Base-by-base conservation (phyloP, 2,329 filamentous ascomycete species). In the Fusarium ramigenum region DNA sequence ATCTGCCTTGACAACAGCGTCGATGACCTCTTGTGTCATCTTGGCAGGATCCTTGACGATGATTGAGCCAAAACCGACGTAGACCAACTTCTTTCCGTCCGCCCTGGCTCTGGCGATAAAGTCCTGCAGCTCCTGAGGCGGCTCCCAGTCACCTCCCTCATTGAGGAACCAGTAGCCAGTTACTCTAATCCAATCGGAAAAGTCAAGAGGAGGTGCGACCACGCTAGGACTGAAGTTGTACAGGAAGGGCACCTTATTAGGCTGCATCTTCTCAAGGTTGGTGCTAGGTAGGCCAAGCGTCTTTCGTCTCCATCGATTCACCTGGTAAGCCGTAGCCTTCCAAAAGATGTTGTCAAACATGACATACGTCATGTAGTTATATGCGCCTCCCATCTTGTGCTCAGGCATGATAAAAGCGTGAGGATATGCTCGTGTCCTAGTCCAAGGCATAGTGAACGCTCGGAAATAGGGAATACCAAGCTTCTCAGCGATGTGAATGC, bases 371-470 rank as follows among this genome's bases (percentile, higher is more conserved):
- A 97, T 91, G 80, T 95, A 95, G 80, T 99, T 99, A 85, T 97
- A 98, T 1, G 92, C 92, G 30, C 96, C 96, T 61, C 96, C 96
- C 91, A 97, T 94, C 84, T 97, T 98, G 82, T 93, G 91, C 70
- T 97, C 93, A 4, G 95, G 93, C 70, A 97, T 95, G 32, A 96
- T 93, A 82, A 99, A 99, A 1, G 96, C 96, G 82, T 99, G 96
- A 5, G 96, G 96, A 78, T 99, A 99, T 2, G 96, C 95, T 60
- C 96, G 89, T 21, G 96, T 99, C 54, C 95, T 91, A 1, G 96
- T 97, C 96, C 96, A 99, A 1, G 96, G 96, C 96, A 99, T 99
- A 23, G 95, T 97, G 80, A 99, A 99, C 1, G 95, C 96, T 63
- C 96, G 91, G 85, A 98, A 98, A 82, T 99, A 99, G 1, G 96